Percentiles rank a stretch among this genome's conserved stretches.
Conservation (phyloP, 495 filamentous ascomycete species). For the Neurospora sp. region DNA sequence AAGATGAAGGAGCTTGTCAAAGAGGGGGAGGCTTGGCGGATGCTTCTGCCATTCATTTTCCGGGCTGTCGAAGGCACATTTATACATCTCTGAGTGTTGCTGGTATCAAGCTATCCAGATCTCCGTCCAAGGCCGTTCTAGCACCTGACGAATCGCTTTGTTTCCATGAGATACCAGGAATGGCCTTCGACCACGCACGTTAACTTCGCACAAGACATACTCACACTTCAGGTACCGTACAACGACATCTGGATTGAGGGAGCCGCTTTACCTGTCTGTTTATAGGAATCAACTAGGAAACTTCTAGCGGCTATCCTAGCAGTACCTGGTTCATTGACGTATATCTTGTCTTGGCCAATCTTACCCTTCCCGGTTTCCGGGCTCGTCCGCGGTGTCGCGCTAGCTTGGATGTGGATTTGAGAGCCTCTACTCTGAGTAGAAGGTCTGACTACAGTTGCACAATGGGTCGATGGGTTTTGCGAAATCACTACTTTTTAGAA, state of each 20-base stretch:
- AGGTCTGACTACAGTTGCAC: neutral
- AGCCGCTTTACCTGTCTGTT: neutral
- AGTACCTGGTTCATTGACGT: neutral
- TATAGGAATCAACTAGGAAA: neutral
- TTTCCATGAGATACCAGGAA: neutral
- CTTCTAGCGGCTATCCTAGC: too few species aligned
- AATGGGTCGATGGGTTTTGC: neutral
- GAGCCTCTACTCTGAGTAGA: neutral
- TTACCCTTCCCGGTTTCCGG: neutral
- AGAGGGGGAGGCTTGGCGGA: neutral
- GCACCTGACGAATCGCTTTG: neutral
- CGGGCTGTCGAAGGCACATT: neutral
- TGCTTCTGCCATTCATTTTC: neutral
- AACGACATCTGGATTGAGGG: neutral
- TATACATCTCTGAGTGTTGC: neutral
- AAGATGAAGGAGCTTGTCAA: neutral
- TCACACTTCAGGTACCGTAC: neutral
- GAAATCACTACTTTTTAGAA: too few species aligned
- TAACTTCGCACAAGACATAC: neutral
- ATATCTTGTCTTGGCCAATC: neutral
- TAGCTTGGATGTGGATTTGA: neutral
- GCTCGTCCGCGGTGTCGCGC: neutral
- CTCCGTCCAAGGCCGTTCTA: neutral
- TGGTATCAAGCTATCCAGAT: neutral
- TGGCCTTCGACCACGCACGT: neutral